A percentile compares a stretch with the other conserved stretches of the same genome.
Conservation (phyloP, 2,329 filamentous ascomycete species). For the Tolypocladium ophioglossoides region DNA sequence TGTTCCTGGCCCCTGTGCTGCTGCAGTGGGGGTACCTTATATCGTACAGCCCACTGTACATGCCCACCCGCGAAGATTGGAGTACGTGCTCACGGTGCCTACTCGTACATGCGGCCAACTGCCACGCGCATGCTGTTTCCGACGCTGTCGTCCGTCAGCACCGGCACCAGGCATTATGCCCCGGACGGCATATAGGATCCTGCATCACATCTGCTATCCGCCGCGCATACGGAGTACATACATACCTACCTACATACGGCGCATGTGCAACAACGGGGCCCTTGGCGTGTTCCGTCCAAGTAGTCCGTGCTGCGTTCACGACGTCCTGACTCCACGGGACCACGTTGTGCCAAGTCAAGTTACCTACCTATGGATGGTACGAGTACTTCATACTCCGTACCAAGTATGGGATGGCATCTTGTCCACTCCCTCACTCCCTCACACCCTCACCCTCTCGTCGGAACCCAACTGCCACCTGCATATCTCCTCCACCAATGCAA, state of each 20-base stretch:
- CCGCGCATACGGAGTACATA: neutral
- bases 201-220: neutral
- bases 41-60: too few relatives aligned
- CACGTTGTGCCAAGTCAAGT: neutral
- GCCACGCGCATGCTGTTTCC: neutral
- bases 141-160: neutral
- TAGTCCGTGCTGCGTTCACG: neutral
- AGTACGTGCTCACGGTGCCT: too few relatives aligned
- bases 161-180: neutral
- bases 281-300: neutral
- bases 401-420: neutral
- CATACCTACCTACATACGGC: neutral
- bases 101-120: too few relatives aligned
- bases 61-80: too few relatives aligned
- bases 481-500: neutral
- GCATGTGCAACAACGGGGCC: neutral
- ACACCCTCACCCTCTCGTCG: too few relatives aligned
- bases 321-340: too few relatives aligned
- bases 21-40: too few relatives aligned
- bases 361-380: too few relatives aligned
- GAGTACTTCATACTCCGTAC: too few relatives aligned
- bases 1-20: too few relatives aligned
- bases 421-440: neutral
- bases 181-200: conserved; percentile 1
- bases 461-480: neutral